These are phyloP conservation scores for Heterococcus sp. DNA, from an alignment of 108 stramenopile genomes.

Conservation along the genomic window DNA sequence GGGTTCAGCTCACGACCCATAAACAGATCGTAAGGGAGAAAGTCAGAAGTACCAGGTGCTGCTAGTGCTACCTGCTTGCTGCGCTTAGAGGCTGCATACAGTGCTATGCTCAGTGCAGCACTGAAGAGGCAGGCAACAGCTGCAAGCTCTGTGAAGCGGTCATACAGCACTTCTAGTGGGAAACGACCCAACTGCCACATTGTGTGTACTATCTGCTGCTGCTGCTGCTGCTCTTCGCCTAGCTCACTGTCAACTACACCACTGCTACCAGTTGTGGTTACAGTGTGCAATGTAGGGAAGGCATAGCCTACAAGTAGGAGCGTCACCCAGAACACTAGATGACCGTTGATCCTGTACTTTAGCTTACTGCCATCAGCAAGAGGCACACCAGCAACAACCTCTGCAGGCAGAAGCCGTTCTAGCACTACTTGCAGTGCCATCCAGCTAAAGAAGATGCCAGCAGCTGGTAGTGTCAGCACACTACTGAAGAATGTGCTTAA, in stretches of 20 bases:
- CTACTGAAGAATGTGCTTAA: too few relatives aligned
- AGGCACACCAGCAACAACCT: too few relatives aligned
- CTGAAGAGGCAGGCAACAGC: conserved; percentile 58
- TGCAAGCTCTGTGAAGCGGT: conserved; percentile 62
- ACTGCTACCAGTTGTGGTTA: neutral
- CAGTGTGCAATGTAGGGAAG: neutral
- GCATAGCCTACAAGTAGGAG: conserved; percentile 35
- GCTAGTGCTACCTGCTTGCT: conserved; percentile 78
- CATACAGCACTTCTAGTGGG: conserved; percentile 73
- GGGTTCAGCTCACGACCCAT: conserved; percentile 98
- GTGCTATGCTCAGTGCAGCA: conserved; percentile 64
- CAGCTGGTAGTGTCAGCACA: too few relatives aligned
- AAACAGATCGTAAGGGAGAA: conserved; percentile 83
- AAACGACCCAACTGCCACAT: conserved; percentile 13
- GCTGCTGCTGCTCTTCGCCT: neutral
- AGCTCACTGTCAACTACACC: neutral
- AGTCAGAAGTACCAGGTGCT: conserved; percentile 79
- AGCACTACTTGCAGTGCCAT: too few relatives aligned
- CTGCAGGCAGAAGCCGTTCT: too few relatives aligned
- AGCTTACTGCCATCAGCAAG: too few relatives aligned
- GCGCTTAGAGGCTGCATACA: too few relatives aligned
- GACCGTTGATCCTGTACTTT: conserved; percentile 84
- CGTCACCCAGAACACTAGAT: conserved; percentile 85
- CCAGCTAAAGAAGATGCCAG: too few relatives aligned
- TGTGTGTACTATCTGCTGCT: neutral